Conservation (phyloP, 2,329 filamentous ascomycete genomes). For the Onygenales sp. region DNA sequence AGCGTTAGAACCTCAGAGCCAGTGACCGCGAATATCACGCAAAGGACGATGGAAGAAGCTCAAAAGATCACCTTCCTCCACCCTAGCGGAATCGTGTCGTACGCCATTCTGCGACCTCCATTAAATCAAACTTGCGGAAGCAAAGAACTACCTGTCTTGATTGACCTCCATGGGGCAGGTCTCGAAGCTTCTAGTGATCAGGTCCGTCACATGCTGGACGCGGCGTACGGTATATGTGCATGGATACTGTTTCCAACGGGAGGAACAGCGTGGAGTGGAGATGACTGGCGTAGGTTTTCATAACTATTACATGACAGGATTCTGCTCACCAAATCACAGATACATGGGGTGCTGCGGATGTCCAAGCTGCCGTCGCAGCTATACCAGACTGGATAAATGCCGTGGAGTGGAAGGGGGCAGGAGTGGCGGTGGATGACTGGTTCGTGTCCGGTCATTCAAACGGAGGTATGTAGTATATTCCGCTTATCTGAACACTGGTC, state of each 20-base stretch:
- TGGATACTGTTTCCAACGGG: constrained; percentile 50
- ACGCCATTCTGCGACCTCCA: constrained; percentile 48
- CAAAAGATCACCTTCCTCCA: constrained; percentile 48
- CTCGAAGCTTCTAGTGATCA: constrained; percentile 42
- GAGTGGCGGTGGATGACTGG: constrained; percentile 38
- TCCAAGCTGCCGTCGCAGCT: constrained; percentile 42
- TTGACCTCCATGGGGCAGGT: constrained; percentile 48
- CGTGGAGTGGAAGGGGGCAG: constrained; percentile 40
- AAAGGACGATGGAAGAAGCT: constrained; percentile 26
- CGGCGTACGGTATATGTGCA: constrained; percentile 42
- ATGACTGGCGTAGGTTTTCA: constrained; percentile 47
- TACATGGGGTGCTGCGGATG: constrained; percentile 48
- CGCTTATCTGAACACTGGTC: background rate
- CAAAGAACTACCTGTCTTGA: constrained; percentile 36
- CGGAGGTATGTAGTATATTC: constrained; percentile 31
- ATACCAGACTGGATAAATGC: constrained; percentile 43
- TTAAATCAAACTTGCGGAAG: constrained; percentile 24
- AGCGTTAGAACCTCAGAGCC: constrained; percentile 4
- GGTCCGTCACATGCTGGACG: constrained; percentile 40
- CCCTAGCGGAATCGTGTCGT: constrained; percentile 45
- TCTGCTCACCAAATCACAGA: constrained; percentile 17
- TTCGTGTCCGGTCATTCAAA: constrained; percentile 51
- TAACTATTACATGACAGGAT: background rate
- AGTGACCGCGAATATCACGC: constrained; percentile 13
- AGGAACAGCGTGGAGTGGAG: constrained; percentile 49